These are phyloP conservation scores for Penicillium canariense DNA, from an alignment of 495 filamentous ascomycete species.

Conservation along the genomic window DNA sequence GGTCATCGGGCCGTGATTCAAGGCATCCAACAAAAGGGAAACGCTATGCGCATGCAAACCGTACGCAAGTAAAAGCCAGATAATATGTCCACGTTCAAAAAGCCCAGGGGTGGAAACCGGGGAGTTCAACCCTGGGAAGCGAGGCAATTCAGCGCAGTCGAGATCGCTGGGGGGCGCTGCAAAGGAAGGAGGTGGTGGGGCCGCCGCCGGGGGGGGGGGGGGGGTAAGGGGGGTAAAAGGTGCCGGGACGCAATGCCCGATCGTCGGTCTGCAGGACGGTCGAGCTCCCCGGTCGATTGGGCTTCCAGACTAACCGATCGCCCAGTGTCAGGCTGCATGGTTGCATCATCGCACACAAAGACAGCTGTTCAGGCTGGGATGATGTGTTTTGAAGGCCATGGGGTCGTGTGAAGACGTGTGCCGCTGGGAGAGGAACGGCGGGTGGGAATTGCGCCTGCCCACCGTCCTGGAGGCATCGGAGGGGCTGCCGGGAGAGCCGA, in stretches of 20 bases:
- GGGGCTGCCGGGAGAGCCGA: too few relatives aligned
- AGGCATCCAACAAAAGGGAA: neutral
- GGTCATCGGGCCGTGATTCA: neutral
- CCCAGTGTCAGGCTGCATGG: neutral
- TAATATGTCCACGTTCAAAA: neutral
- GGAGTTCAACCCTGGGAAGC: neutral
- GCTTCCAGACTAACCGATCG: neutral
- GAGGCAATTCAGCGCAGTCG: neutral
- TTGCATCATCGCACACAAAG: slow-evolving; percentile 1
- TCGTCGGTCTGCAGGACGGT: slow-evolving; percentile 2
- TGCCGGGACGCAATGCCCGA: too few relatives aligned
- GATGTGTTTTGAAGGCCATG: neutral
- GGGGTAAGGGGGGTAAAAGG: too few relatives aligned
- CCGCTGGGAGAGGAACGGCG: too few relatives aligned
- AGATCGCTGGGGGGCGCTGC: too few relatives aligned
- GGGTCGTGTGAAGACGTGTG: neutral
- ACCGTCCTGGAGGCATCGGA: too few relatives aligned
- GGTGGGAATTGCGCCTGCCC: too few relatives aligned
- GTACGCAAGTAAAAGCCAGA: neutral
- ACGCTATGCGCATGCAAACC: neutral
- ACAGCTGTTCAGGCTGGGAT: too few relatives aligned
- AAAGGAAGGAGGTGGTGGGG: too few relatives aligned
- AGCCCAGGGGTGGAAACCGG: too few relatives aligned
- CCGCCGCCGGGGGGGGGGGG: too few relatives aligned
- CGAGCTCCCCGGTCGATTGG: neutral